A percentile compares a stretch with the other conserved stretches of the same genome.
Conservation (phyloP, 1,139 yeast genomes). For the Yamadazyma atmosphaerica region DNA sequence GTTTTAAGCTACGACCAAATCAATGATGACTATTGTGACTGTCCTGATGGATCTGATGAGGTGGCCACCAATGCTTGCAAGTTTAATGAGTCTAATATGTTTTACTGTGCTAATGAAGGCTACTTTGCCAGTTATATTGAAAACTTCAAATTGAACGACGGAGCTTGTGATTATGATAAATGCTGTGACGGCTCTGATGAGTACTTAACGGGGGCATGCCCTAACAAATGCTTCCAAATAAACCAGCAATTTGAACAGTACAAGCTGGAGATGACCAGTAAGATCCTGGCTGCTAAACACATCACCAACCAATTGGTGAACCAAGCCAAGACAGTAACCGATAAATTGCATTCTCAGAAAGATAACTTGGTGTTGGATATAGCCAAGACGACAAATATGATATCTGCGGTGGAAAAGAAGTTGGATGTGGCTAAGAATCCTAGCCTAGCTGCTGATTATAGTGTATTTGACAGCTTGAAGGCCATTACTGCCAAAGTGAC, state of each 20-base stretch:
- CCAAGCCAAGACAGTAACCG: conserved; percentile 22
- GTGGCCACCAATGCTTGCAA: conserved; percentile 92
- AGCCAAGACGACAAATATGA: conserved; percentile 7
- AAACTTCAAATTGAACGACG: conserved; percentile 74
- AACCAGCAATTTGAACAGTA: conserved; percentile 29
- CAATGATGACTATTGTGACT: conserved; percentile 90
- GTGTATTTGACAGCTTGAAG: neutral
- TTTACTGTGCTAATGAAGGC: conserved; percentile 80
- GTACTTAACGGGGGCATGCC: conserved; percentile 45
- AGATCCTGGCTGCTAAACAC: conserved; percentile 23
- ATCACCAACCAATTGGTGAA: conserved; percentile 24
- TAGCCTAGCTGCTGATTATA: neutral
- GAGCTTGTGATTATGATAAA: conserved; percentile 82
- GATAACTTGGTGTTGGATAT: conserved; percentile 9
- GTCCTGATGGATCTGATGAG: conserved; percentile 98
- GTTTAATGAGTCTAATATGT: conserved; percentile 37
- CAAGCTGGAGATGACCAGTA: conserved; percentile 15
- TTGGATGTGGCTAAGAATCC: conserved; percentile 1
- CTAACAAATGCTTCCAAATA: conserved; percentile 57
- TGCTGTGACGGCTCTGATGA: conserved; percentile 99
- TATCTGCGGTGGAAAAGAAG: neutral
- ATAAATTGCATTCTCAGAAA: conserved; percentile 27
- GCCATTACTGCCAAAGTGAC: neutral
- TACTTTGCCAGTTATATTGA: conserved; percentile 59
- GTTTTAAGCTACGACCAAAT: conserved; percentile 59